Evolutionary conservation across 495 filamentous ascomycete species (phyloP).

Genomic region (Annulohypoxylon stygium): DNA sequence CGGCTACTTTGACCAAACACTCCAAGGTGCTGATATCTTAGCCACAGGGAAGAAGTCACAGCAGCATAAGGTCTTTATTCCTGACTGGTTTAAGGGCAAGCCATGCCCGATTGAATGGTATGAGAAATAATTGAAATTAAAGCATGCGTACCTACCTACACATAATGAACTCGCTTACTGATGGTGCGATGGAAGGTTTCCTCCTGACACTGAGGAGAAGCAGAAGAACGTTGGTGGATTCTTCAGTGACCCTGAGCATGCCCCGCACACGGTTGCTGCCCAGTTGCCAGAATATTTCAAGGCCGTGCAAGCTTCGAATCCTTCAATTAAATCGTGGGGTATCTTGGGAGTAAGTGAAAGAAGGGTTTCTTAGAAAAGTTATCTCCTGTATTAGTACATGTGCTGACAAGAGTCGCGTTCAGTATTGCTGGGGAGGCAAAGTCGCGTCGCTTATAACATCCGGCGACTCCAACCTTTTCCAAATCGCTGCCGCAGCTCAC

Average conservation of each 20-base stretch:
- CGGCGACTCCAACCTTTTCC: background rate
- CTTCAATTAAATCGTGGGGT: slow-evolving; percentile 17
- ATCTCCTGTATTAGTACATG: background rate
- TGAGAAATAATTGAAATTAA: background rate
- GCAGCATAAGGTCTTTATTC: slow-evolving; percentile 4
- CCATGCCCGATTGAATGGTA: slow-evolving; percentile 18
- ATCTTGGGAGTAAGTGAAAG: slow-evolving; percentile 14
- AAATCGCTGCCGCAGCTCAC: background rate
- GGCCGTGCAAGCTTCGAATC: slow-evolving; percentile 15
- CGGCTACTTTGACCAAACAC: slow-evolving; percentile 13
- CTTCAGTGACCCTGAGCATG: slow-evolving; percentile 11
- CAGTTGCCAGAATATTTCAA: slow-evolving; percentile 16
- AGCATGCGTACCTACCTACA: background rate
- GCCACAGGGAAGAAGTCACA: background rate
- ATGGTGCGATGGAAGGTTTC: slow-evolving; percentile 4
- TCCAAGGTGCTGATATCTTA: slow-evolving; percentile 11
- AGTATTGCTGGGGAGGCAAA: slow-evolving; percentile 19
- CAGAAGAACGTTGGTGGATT: slow-evolving; percentile 15
- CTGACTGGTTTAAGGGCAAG: slow-evolving; percentile 15
- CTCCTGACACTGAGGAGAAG: slow-evolving; percentile 18
- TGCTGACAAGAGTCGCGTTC: background rate
- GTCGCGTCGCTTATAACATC: slow-evolving; percentile 4
- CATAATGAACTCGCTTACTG: background rate
- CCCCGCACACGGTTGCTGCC: slow-evolving; percentile 5
- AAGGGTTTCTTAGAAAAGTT: background rate